These are phyloP conservation scores for Podaxis pistillaris DNA, from an alignment of 768 basidiomycete species.

Conservation along the genomic window DNA sequence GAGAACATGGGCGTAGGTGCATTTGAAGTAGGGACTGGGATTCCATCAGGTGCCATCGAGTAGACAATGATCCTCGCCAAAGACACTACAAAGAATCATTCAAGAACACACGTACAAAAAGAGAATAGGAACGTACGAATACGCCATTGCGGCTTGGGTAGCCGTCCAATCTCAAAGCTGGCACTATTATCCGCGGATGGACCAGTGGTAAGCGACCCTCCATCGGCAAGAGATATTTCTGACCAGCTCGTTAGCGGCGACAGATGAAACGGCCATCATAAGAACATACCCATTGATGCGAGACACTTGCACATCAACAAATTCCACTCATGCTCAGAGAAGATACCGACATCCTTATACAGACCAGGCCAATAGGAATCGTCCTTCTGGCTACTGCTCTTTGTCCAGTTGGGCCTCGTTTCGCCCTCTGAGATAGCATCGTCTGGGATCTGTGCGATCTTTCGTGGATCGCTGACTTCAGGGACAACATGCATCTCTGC, in stretches of 20 bases:
- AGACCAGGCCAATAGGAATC: conserved; percentile 61
- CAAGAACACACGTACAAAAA: conserved; percentile 14
- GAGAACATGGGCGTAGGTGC: conserved; percentile 74
- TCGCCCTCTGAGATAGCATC: conserved; percentile 66
- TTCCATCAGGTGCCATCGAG: conserved; percentile 74
- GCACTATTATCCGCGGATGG: conserved; percentile 72
- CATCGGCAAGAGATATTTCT: conserved; percentile 74
- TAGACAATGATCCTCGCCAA: conserved; percentile 86
- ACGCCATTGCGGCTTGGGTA: conserved; percentile 73
- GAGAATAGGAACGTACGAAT: conserved; percentile 48
- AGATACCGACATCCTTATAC: conserved; percentile 85
- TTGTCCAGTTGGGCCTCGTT: conserved; percentile 53
- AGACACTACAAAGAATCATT: conserved; percentile 47
- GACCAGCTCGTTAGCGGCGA: conserved; percentile 10
- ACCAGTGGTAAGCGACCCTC: conserved; percentile 73
- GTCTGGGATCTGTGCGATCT: conserved; percentile 64
- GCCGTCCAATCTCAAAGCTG: conserved; percentile 68
- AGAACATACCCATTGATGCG: conserved; percentile 67
- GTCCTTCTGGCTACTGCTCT: conserved; percentile 32
- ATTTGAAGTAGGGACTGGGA: conserved; percentile 55
- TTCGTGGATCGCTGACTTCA: conserved; percentile 68
- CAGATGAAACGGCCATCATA: conserved; percentile 13
- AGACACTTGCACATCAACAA: conserved; percentile 88
- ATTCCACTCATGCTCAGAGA: conserved; percentile 81
- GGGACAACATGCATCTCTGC: conserved; percentile 82